Evolutionary conservation across 371 early-diverging fungal genomes (phyloP), one percentile per base, ranked within the genome.

Genomic region (Lichtheimia ramosa): DNA sequence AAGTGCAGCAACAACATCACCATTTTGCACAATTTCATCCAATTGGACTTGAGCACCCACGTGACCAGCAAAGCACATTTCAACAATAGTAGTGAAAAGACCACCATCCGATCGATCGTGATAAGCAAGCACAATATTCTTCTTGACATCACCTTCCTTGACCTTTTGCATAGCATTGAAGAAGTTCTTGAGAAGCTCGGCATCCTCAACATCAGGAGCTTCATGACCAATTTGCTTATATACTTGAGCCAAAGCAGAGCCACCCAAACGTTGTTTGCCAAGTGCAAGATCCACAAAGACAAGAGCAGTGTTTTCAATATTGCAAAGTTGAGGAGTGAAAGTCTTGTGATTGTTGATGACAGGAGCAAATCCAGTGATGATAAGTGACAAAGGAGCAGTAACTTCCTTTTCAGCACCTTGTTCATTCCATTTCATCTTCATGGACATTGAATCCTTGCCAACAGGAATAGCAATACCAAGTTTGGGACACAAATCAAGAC

Each of bases 61-160:
- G 58, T 89, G 95, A 16, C 96, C 96, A 46, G 97, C 96, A 81
- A 98, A 95, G 48, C 85, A 86, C 98, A 98, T 98, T 75, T 98
- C 98, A 18, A 77, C 79, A 24, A 98, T 58, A 6, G 98, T 91
- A 18, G 88, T 74, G 62, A 96, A 89, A 68, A 98, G 75, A 60
- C 98, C 98, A 68, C 98, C 98, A 77, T 97, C 98, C 4, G 96
- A 95, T 20, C 96, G 89, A 70, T 98, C 97, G 73, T 98, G 98
- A 75, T 97, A 98, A 20, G 98, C 96, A 51, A 94, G 81, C 4
- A 97, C 73, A 51, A 85, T 66, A 43, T 75, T 77, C 3, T 76
- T 67, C 46, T 46, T 46, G 21, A 46, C 46, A 14, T 63, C 57
- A 8, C 66, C 61, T 43, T 77, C 66, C 56, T 84, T 83, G 18